phyloP scores from a whole-genome alignment of 2,329 filamentous ascomycete species.

The Verticillium tricorpus region DNA sequence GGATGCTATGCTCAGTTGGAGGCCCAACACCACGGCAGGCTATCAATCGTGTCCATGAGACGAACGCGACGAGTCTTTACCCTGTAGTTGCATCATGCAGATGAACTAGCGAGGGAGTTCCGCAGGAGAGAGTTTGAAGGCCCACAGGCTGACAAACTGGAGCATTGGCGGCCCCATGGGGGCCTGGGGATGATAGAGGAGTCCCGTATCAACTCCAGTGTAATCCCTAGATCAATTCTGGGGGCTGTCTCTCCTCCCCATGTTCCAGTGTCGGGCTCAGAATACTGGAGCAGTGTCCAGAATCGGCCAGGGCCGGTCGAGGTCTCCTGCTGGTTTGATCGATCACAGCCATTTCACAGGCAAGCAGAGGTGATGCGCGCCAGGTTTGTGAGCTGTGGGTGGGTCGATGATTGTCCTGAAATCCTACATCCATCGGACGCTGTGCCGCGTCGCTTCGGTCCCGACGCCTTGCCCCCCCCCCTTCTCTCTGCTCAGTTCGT shows the following conservation, averaged over 20 bases:
- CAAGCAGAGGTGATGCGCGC: not conserved
- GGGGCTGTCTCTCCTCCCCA: not conserved
- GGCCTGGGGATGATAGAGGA: not conserved
- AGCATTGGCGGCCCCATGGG: not conserved
- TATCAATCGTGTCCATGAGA: not conserved
- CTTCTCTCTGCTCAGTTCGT: not conserved
- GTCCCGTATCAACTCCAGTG: not conserved
- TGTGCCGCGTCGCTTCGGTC: not conserved
- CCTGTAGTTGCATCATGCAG: not conserved
- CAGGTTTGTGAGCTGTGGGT: not conserved
- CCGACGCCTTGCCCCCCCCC: not conserved
- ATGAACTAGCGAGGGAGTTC: not conserved
- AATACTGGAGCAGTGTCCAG: not conserved
- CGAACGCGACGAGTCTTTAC: not conserved
- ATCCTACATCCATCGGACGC: not conserved
- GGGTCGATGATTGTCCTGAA: not conserved
- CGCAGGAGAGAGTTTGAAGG: not conserved
- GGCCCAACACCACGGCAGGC: not conserved
- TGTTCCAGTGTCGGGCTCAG: not conserved
- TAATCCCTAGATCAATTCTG: not conserved
- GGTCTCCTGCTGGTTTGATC: not conserved
- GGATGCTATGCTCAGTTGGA: not conserved
- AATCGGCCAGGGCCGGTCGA: not conserved
- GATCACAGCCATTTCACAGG: not conserved
- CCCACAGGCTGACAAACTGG: not conserved